These are phyloP conservation scores for Glaciozyma martinii DNA, from an alignment of 768 basidiomycete genomes.

Conservation along the genomic window DNA sequence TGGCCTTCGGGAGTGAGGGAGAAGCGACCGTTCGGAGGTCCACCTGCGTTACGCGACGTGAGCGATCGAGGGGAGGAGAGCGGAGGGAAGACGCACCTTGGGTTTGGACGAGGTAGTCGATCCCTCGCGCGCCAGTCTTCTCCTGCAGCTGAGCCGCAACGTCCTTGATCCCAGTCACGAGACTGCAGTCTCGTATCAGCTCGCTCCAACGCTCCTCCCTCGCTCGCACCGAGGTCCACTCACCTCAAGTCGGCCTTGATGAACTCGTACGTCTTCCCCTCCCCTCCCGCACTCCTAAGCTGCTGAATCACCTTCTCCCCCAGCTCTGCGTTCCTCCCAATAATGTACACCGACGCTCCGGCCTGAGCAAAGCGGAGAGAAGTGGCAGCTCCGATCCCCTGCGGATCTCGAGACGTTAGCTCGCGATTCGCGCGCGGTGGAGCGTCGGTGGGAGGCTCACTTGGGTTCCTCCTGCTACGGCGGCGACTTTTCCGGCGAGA, in stretches of 20 bases:
- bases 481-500: slow-evolving; percentile 23
- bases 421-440: neutral
- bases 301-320: slow-evolving; percentile 22
- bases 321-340: slow-evolving; percentile 27
- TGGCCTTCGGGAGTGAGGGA: slow-evolving; percentile 6
- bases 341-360: slow-evolving; percentile 30
- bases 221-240: neutral
- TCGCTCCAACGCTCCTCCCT: neutral
- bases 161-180: slow-evolving; percentile 6
- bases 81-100: slow-evolving; percentile 16
- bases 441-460: neutral
- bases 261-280: slow-evolving; percentile 30
- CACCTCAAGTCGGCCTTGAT: slow-evolving; percentile 35
- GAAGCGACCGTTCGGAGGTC: slow-evolving; percentile 28
- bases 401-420: neutral
- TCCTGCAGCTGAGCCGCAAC: slow-evolving; percentile 19
- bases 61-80: neutral
- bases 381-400: slow-evolving; percentile 32
- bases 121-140: slow-evolving; percentile 25
- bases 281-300: slow-evolving; percentile 4
- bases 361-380: slow-evolving; percentile 30
- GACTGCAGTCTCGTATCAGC: neutral
- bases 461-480: slow-evolving; percentile 20
- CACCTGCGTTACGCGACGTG: slow-evolving; percentile 1
- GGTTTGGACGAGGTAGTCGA: slow-evolving; percentile 30